These are phyloP conservation scores for Pythium monospermum DNA, from an alignment of 352 stramenopile genomes.

Conservation along the genomic window DNA sequence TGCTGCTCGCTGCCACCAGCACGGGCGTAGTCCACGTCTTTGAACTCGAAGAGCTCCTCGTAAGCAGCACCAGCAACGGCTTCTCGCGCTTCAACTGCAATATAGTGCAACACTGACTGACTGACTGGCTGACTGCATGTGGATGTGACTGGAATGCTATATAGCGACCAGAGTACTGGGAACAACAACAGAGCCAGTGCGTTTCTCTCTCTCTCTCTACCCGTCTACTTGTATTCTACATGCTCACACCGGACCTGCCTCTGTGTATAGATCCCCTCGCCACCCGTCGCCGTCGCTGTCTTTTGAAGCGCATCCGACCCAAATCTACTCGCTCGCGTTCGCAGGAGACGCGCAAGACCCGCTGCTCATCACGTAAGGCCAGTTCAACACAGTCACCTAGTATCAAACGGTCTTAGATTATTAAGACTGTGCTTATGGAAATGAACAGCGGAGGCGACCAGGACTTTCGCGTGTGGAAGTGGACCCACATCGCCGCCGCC, in stretches of 20 bases:
- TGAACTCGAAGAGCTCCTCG: conserved; percentile 35
- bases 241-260: too few relatives aligned
- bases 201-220: background rate
- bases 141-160: background rate
- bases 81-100: background rate
- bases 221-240: too few relatives aligned
- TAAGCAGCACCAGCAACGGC: background rate
- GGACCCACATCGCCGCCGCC: conserved; percentile 51
- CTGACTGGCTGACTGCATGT: background rate
- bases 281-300: conserved; percentile 46
- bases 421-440: too few relatives aligned
- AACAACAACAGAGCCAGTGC: conserved; percentile 11
- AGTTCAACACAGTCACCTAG: too few relatives aligned
- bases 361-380: conserved; percentile 59
- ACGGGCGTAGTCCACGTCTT: conserved; percentile 59
- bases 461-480: conserved; percentile 74
- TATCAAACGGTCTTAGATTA: too few relatives aligned
- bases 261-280: conserved; percentile 28
- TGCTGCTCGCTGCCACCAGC: conserved; percentile 66
- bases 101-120: too few relatives aligned
- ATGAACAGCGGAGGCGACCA: conserved; percentile 57
- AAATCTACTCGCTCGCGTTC: conserved; percentile 74
- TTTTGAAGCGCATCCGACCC: conserved; percentile 63
- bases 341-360: conserved; percentile 45
- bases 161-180: conserved; percentile 23